These are phyloP conservation scores for Penicillium frequentans DNA, from an alignment of 2,329 filamentous ascomycete species.

Conservation along the genomic window DNA sequence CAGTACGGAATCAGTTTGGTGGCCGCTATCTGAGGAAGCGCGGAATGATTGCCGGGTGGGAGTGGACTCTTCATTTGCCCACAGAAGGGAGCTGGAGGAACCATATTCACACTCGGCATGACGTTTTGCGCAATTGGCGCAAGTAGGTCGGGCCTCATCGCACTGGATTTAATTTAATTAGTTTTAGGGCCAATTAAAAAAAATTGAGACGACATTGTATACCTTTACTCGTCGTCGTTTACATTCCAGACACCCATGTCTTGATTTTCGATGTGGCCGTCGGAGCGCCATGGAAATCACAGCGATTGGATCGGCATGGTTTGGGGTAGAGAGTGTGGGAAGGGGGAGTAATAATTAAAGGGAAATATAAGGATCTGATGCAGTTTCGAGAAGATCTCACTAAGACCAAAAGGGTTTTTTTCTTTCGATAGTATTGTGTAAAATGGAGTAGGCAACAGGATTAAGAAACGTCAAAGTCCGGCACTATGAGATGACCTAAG, in stretches of 20 bases:
- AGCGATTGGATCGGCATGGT: slow-evolving; percentile 9
- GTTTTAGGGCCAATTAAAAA: neutral
- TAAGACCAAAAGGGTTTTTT: neutral
- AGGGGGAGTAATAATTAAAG: neutral
- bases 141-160: slow-evolving; percentile 33
- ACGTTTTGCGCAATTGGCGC: slow-evolving; percentile 34
- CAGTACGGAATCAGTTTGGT: slow-evolving; percentile 11
- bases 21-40: slow-evolving; percentile 20
- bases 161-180: slow-evolving; percentile 21
- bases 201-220: neutral
- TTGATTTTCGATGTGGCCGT: slow-evolving; percentile 37
- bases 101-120: slow-evolving; percentile 35
- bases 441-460: slow-evolving; percentile 24
- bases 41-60: slow-evolving; percentile 14
- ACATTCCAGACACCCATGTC: slow-evolving; percentile 36
- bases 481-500: neutral
- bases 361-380: neutral
- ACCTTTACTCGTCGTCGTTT: slow-evolving; percentile 38
- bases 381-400: neutral
- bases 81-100: slow-evolving; percentile 30
- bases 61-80: slow-evolving; percentile 30
- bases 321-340: neutral
- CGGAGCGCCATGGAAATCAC: slow-evolving; percentile 32
- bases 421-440: neutral
- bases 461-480: slow-evolving; percentile 6